These are phyloP conservation scores for Lactarius hatsudake DNA, from an alignment of 768 basidiomycete species.

Conservation along the genomic window DNA sequence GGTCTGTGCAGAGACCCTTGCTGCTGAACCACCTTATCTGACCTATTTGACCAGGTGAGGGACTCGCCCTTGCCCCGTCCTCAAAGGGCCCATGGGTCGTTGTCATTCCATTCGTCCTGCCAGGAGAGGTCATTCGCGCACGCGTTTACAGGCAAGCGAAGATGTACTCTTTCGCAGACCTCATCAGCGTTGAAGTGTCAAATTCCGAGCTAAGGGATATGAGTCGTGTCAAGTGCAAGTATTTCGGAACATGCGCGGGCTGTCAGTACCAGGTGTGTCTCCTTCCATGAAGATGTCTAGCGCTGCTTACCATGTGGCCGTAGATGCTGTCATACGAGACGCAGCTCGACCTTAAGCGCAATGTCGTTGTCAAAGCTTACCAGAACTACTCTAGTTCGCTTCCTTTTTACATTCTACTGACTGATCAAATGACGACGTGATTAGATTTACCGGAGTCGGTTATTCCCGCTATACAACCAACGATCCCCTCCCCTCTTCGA, in stretches of 20 bases:
- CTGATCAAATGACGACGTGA: neutral
- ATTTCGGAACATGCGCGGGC: constrained; percentile 87
- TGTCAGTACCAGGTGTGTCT: constrained; percentile 90
- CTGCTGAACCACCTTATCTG: neutral
- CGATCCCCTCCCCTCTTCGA: constrained; percentile 83
- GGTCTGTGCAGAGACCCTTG: neutral
- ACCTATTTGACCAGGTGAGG: constrained; percentile 50
- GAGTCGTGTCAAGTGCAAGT: constrained; percentile 67
- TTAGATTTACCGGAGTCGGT: constrained; percentile 52
- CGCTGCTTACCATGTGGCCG: neutral
- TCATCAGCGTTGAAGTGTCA: constrained; percentile 61
- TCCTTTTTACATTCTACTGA: neutral
- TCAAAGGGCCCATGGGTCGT: constrained; percentile 70
- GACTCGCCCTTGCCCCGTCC: constrained; percentile 52
- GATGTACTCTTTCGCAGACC: constrained; percentile 73
- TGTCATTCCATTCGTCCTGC: constrained; percentile 79
- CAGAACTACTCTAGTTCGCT: constrained; percentile 61
- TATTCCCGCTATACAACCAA: constrained; percentile 66
- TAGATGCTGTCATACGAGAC: constrained; percentile 86
- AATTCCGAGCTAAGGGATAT: constrained; percentile 66
- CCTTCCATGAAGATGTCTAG: neutral
- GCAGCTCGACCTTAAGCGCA: constrained; percentile 84
- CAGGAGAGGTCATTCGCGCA: constrained; percentile 75
- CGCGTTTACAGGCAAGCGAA: constrained; percentile 68
- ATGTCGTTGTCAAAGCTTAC: constrained; percentile 83